Percentiles rank a stretch among this genome's conserved stretches.
Conservation (phyloP, 2,329 filamentous ascomycete species). For the Stromatinia cepivora region DNA sequence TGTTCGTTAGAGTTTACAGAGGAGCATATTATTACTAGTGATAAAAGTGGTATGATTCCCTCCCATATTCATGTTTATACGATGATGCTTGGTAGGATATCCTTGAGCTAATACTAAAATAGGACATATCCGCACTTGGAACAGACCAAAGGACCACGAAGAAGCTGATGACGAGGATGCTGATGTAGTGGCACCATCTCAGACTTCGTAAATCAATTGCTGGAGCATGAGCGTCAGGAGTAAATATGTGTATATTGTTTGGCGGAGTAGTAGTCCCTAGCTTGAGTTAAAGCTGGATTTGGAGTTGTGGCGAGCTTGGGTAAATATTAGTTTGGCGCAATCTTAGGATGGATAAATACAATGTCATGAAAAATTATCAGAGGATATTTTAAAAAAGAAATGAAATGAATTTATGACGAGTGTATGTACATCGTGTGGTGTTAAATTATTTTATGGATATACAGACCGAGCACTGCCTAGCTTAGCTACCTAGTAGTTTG, state of each 20-base stretch:
- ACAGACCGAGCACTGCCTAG: no score
- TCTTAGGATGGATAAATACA: not conserved
- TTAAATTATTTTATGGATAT: no score
- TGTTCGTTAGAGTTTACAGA: constrained; percentile 94
- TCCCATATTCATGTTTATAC: not conserved
- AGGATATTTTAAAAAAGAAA: not conserved
- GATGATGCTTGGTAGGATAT: not conserved
- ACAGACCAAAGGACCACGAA: constrained; percentile 31
- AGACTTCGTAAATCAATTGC: not conserved
- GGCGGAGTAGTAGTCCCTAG: not conserved
- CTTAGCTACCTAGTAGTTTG: no score
- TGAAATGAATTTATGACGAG: not conserved
- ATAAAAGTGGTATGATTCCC: constrained; percentile 74
- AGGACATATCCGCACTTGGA: constrained; percentile 38
- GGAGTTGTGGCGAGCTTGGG: constrained; percentile 9
- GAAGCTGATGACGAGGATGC: constrained; percentile 11
- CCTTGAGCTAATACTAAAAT: not conserved
- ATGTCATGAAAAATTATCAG: not conserved
- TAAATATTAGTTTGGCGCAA: not conserved
- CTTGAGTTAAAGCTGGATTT: not conserved
- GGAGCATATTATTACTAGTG: constrained; percentile 88
- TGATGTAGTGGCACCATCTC: constrained; percentile 12
- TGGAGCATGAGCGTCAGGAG: not conserved
- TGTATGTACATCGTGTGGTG: not conserved
- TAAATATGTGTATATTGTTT: not conserved